These are phyloP conservation scores for Colletotrichum simmondsii DNA, from an alignment of 2,329 filamentous ascomycete genomes.

Conservation along the genomic window DNA sequence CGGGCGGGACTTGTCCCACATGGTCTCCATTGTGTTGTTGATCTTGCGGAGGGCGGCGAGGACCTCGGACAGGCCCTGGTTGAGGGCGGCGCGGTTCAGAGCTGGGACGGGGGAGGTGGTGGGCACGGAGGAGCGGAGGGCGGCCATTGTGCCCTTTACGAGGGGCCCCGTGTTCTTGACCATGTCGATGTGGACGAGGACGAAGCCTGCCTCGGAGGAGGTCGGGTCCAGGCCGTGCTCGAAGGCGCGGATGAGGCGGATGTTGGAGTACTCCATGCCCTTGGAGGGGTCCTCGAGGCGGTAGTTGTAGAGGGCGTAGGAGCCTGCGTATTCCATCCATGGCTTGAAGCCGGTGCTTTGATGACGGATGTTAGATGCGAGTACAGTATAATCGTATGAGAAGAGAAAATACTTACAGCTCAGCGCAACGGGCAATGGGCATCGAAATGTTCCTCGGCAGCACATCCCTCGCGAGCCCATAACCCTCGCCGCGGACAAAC, in stretches of 20 bases:
- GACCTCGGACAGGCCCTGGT: constrained; percentile 70
- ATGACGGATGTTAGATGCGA: background rate
- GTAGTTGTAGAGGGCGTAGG: constrained; percentile 77
- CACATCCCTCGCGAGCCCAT: constrained; percentile 80
- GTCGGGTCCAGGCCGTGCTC: constrained; percentile 87
- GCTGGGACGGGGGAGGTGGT: constrained; percentile 32
- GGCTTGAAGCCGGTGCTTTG: constrained; percentile 79
- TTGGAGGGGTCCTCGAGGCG: constrained; percentile 64
- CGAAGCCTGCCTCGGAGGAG: constrained; percentile 93
- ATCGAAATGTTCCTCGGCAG: constrained; percentile 81
- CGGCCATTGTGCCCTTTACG: constrained; percentile 76
- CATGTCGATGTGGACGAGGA: constrained; percentile 97
- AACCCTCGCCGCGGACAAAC: constrained; percentile 76
- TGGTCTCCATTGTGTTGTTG: constrained; percentile 84
- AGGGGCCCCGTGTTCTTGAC: constrained; percentile 85
- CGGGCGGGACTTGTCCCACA: constrained; percentile 92
- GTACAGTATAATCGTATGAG: too few relatives aligned
- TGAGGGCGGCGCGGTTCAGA: constrained; percentile 58
- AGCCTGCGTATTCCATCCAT: constrained; percentile 87
- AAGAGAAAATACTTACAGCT: constrained; percentile 73
- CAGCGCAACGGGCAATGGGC: constrained; percentile 84
- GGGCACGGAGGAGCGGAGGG: constrained; percentile 56
- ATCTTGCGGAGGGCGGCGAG: constrained; percentile 75
- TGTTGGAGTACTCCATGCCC: constrained; percentile 72
- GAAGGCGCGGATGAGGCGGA: constrained; percentile 90